Conservation (phyloP, 2,329 filamentous ascomycete genomes). For the Fusarium acutatum region DNA sequence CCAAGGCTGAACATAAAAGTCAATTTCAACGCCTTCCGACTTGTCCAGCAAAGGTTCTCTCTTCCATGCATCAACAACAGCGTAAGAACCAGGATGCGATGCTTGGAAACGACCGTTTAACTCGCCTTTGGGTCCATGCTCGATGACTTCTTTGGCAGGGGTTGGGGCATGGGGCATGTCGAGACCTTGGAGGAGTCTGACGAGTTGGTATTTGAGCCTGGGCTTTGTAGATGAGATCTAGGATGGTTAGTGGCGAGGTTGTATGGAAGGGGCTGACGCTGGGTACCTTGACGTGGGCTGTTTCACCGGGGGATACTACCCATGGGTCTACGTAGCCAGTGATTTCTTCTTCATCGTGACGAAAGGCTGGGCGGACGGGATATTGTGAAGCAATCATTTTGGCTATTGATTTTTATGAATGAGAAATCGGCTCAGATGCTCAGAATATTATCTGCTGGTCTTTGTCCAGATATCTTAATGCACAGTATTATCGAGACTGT, state of each 20-base stretch:
- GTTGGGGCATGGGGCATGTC: neutral
- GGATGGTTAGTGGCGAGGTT: neutral
- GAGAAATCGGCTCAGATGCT: neutral
- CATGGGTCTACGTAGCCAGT: neutral
- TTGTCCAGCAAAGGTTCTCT: neutral
- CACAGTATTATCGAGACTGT: neutral
- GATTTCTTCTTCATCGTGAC: neutral
- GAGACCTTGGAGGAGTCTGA: neutral
- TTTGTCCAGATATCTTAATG: neutral
- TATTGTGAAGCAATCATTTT: neutral
- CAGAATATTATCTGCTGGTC: neutral
- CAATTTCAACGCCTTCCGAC: neutral
- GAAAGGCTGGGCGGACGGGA: neutral
- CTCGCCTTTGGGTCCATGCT: neutral
- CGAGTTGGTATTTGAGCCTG: neutral
- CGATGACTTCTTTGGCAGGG: neutral
- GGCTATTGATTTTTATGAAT: neutral
- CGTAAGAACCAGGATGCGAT: neutral
- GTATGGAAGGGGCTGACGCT: fast-evolving
- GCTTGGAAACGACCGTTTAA: fast-evolving
- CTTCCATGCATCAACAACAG: neutral
- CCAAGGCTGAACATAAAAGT: neutral
- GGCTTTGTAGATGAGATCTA: neutral
- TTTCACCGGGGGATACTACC: neutral
- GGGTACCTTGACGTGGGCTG: neutral